Base-by-base conservation (phyloP, 257 asterid genomes). In the Solanum medicagineum region DNA sequence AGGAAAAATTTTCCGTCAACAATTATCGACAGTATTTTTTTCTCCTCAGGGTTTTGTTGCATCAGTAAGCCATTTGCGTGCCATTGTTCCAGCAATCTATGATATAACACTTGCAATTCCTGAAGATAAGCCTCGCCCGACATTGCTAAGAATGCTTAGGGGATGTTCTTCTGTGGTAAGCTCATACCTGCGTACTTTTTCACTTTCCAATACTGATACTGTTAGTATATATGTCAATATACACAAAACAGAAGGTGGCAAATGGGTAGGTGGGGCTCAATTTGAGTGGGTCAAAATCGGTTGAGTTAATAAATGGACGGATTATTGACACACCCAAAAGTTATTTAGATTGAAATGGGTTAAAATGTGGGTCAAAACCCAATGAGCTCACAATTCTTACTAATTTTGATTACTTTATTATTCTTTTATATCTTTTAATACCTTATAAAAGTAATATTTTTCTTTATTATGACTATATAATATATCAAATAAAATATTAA, bases 141-240 rank as follows among this genome's bases (percentile, higher is more conserved):
- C 98, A 84, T 84, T 95, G 83, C 83, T 95, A 85, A 90, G 96
- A 90, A 88, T 95, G 81, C 87, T 95, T 80, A 91, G 93, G 86
- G 98, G 98, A 49, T 88, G 90, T 59, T 90, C 97, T 88, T 95
- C 97, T 36, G 90, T 84, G 93, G 98, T 94, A 92, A 75, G 94
- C 84, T 84, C 73, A 69, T 63, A 65, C 29, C 74, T 82, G 9
- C 10, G 6, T 16, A 55, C 42, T 11, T 65, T 7, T 60, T 62
- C 24, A 81, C 53, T 65, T n/a, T 5, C 9, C 10, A 3, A 74
- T 13, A 63, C 40, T 44, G 60, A 47, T 45, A 14, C 36, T 51
- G 54, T 49, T 59, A 7, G 40, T 17, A 49, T 11, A 85, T 14
- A 13, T 15, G 12, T 22, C 44, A 79, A 16, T 44, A 19, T 24